A percentile compares a stretch with the other conserved stretches of the same genome.
Conservation (phyloP, 2,329 filamentous ascomycete genomes). For the Lecanicillium sp. region DNA sequence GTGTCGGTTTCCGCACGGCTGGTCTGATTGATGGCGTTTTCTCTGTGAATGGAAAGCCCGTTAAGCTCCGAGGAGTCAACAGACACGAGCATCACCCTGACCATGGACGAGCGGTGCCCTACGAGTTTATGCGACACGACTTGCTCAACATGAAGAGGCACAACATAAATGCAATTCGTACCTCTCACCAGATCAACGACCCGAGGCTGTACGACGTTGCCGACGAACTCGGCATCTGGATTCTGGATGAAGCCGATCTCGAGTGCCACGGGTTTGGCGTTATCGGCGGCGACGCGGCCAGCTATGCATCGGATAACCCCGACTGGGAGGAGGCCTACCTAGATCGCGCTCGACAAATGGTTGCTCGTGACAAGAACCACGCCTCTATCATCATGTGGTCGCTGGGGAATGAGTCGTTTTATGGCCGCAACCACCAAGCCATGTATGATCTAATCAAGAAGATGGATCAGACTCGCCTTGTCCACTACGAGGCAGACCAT, state of each 20-base stretch:
- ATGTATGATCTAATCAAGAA: slow-evolving; percentile 58
- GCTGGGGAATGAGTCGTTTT: slow-evolving; percentile 64
- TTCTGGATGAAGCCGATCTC: slow-evolving; percentile 50
- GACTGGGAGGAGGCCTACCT: slow-evolving; percentile 57
- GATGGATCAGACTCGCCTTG: slow-evolving; percentile 46
- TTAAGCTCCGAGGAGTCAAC: slow-evolving; percentile 61
- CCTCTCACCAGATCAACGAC: slow-evolving; percentile 58
- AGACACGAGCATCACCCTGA: slow-evolving; percentile 62
- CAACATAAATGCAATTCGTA: slow-evolving; percentile 63
- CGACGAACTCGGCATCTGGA: slow-evolving; percentile 55
- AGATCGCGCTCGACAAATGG: slow-evolving; percentile 56
- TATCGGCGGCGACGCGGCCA: slow-evolving; percentile 30
- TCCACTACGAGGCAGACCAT: slow-evolving; percentile 59
- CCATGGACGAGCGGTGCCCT: slow-evolving; percentile 53
- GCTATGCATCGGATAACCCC: slow-evolving; percentile 51
- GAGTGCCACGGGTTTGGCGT: slow-evolving; percentile 44
- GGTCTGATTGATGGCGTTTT: slow-evolving; percentile 54
- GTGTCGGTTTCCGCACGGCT: slow-evolving; percentile 54
- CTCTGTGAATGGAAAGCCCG: slow-evolving; percentile 54
- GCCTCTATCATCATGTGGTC: slow-evolving; percentile 63
- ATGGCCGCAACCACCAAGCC: slow-evolving; percentile 56
- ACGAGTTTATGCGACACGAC: slow-evolving; percentile 51
- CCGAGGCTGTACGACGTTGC: slow-evolving; percentile 51
- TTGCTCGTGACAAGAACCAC: slow-evolving; percentile 52
- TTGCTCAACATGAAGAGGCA: slow-evolving; percentile 58